A percentile compares a stretch with the other conserved stretches of the same genome.
These are phyloP conservation scores for Colletotrichum sp. DNA, from an alignment of 2,329 filamentous ascomycete genomes.

Conservation along the genomic window DNA sequence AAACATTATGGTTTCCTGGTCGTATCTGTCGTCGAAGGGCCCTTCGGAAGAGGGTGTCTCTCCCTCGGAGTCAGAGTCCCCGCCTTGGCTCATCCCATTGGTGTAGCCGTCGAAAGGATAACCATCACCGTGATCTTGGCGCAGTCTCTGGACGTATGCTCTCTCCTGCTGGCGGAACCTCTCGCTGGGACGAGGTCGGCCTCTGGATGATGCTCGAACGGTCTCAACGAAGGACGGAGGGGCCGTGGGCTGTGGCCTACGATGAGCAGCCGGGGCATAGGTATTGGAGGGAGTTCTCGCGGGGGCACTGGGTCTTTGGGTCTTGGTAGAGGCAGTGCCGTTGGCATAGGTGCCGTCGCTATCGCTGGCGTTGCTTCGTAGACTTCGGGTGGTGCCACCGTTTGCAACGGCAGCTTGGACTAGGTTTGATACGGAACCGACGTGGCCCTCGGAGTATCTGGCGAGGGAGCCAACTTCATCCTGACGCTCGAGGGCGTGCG, in stretches of 20 bases:
- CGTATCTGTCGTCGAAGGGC: slow-evolving; percentile 84
- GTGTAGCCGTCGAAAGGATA: slow-evolving; percentile 62
- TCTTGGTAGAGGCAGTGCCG: slow-evolving; percentile 41
- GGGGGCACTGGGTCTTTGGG: slow-evolving; percentile 71
- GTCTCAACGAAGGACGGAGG: slow-evolving; percentile 47
- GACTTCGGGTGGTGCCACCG: slow-evolving; percentile 15
- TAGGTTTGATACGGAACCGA: slow-evolving; percentile 48
- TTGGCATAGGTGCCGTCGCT: slow-evolving; percentile 26
- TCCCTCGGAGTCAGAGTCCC: slow-evolving; percentile 85
- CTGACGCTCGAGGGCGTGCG: slow-evolving; percentile 50
- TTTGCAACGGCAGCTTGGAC: slow-evolving; percentile 13
- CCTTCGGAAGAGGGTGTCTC: slow-evolving; percentile 87
- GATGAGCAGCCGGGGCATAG: slow-evolving; percentile 72
- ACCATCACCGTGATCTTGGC: slow-evolving; percentile 68
- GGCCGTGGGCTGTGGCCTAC: slow-evolving; percentile 46
- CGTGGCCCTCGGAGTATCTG: slow-evolving; percentile 47
- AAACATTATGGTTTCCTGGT: slow-evolving; percentile 91
- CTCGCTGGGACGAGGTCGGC: slow-evolving; percentile 51
- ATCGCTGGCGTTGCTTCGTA: slow-evolving; percentile 26
- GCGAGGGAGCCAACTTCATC: slow-evolving; percentile 51
- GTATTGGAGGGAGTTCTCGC: slow-evolving; percentile 78
- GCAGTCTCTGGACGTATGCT: slow-evolving; percentile 90
- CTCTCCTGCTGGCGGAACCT: slow-evolving; percentile 82
- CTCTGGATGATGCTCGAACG: slow-evolving; percentile 57
- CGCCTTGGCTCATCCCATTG: slow-evolving; percentile 49